Conservation (phyloP, 2,329 filamentous ascomycete species). For the Fusarium robinianum region DNA sequence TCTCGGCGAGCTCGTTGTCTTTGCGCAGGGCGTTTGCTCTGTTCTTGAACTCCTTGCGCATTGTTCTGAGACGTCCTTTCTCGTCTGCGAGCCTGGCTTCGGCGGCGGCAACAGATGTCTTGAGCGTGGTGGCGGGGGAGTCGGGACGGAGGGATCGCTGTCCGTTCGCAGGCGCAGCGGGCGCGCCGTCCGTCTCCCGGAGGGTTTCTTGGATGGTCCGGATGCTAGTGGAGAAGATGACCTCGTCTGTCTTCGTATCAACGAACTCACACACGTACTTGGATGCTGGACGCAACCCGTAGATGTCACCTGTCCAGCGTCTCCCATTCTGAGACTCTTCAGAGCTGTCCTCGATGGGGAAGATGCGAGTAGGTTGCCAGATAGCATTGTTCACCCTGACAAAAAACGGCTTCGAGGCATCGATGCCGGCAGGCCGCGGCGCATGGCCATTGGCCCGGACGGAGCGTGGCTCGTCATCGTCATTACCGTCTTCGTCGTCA, state of each 20-base stretch:
- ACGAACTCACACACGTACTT: slow-evolving; percentile 82
- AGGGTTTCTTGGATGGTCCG: slow-evolving; percentile 61
- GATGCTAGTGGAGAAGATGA: slow-evolving; percentile 74
- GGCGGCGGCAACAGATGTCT: slow-evolving; percentile 73
- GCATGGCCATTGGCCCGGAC: slow-evolving; percentile 37
- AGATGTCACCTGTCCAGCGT: slow-evolving; percentile 73
- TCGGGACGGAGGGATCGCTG: slow-evolving; percentile 71
- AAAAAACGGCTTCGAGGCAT: slow-evolving; percentile 75
- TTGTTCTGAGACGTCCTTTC: slow-evolving; percentile 68
- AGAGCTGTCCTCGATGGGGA: slow-evolving; percentile 48
- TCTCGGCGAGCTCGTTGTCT: slow-evolving; percentile 72
- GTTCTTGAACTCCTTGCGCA: slow-evolving; percentile 75
- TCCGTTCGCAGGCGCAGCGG: slow-evolving; percentile 44
- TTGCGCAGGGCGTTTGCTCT: slow-evolving; percentile 69
- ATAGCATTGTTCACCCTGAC: slow-evolving; percentile 77
- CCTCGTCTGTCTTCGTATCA: slow-evolving; percentile 64
- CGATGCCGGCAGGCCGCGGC: slow-evolving; percentile 56
- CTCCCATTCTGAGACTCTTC: slow-evolving; percentile 47
- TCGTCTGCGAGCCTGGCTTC: slow-evolving; percentile 73
- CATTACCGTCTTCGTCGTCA: slow-evolving; percentile 45
- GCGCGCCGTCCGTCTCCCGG: slow-evolving; percentile 39
- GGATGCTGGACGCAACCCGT: slow-evolving; percentile 69
- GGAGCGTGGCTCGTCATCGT: slow-evolving; percentile 24
- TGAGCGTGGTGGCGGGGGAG: slow-evolving; percentile 76
- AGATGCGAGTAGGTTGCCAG: slow-evolving; percentile 79